These are phyloP conservation scores for Hydrangea macrophylla DNA, from an alignment of 148 eudicot genomes.

Conservation along the genomic window DNA sequence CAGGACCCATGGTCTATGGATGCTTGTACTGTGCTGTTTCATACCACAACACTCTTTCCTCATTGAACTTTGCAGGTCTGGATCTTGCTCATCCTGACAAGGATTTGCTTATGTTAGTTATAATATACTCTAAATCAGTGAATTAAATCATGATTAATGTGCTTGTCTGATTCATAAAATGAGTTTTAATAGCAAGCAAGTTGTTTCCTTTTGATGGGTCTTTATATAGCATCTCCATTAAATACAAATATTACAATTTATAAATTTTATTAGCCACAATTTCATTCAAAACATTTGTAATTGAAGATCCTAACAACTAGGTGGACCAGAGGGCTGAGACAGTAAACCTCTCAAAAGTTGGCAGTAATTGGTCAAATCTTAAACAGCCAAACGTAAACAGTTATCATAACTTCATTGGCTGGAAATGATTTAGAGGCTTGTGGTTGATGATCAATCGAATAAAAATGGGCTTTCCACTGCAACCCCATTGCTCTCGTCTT, in stretches of 20 bases:
- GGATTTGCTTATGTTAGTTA: not conserved
- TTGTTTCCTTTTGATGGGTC: not conserved
- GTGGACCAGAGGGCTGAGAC: not conserved
- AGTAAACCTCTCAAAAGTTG: not conserved
- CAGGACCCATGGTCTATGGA: slow-evolving; percentile 99
- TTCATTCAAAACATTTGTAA: not conserved
- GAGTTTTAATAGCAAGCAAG: not conserved
- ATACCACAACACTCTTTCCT: slow-evolving; percentile 68
- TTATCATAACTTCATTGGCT: no score
- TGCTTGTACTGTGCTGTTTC: slow-evolving; percentile 88
- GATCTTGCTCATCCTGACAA: not conserved
- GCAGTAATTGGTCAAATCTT: not conserved
- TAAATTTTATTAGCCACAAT: not conserved
- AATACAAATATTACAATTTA: no score
- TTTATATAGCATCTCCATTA: not conserved
- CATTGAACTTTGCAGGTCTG: slow-evolving; percentile 83
- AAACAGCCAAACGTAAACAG: not conserved
- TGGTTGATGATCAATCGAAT: no score
- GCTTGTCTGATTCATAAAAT: not conserved
- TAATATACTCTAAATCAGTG: not conserved
- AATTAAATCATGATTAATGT: not conserved
- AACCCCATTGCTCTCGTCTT: not conserved
- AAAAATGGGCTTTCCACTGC: no score
- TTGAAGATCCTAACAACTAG: not conserved
- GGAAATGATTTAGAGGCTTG: no score